Evolutionary conservation across 2,329 filamentous ascomycete species (phyloP).

Genomic region (Gyromitra esculenta): DNA sequence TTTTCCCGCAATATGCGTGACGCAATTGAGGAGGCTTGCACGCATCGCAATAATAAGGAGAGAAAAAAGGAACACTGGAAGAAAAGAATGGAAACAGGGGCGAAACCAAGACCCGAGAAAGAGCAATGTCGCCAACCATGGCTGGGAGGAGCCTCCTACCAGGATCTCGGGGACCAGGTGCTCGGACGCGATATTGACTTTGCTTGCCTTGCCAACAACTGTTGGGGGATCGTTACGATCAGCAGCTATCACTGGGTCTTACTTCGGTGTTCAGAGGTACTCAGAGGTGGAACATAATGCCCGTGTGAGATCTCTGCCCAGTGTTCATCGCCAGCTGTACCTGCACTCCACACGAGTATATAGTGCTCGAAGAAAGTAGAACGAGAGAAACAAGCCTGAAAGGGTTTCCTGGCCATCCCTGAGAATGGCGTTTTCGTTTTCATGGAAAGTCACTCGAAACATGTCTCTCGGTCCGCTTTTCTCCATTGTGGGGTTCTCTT

Average conservation of each 20-base stretch:
- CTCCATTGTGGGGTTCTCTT: neutral
- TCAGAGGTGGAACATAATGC: no score
- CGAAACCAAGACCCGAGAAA: slow-evolving; percentile 7
- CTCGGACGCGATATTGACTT: neutral
- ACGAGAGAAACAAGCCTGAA: neutral
- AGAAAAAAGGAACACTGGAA: neutral
- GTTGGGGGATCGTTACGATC: no score
- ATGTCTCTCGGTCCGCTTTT: slow-evolving; percentile 17
- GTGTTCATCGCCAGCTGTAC: no score
- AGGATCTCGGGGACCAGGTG: slow-evolving; percentile 1
- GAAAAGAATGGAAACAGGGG: slow-evolving; percentile 15
- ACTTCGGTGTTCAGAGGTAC: neutral
- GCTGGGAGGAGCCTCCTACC: neutral
- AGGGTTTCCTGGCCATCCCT: neutral
- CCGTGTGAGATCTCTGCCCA: no score
- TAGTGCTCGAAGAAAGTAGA: neutral
- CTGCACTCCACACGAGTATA: no score
- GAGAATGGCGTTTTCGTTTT: neutral
- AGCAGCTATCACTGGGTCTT: slow-evolving; percentile 7
- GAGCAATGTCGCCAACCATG: slow-evolving; percentile 3
- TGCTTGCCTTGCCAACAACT: slow-evolving; percentile 2
- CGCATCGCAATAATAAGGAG: neutral
- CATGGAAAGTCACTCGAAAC: slow-evolving; percentile 36
- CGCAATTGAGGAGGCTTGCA: slow-evolving; percentile 34
- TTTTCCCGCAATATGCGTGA: slow-evolving; percentile 17